Evolutionary conservation across 441 rosid species (phyloP).

Genomic region (Erysimum pusillum): DNA sequence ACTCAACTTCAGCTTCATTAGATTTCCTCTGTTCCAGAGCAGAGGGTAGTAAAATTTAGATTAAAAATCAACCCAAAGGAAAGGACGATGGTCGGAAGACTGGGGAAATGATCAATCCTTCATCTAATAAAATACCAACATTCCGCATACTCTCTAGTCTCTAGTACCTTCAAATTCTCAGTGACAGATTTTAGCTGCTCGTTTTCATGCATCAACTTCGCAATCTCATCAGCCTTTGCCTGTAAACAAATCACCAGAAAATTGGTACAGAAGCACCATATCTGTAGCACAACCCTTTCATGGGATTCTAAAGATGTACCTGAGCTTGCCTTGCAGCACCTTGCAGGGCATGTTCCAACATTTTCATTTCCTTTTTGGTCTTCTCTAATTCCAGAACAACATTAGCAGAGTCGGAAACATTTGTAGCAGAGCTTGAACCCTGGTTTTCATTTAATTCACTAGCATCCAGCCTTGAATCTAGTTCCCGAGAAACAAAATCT

Average conservation of each 20-base stretch:
- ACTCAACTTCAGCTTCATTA: constrained; percentile 91
- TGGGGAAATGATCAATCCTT: constrained; percentile 13
- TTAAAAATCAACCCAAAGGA: constrained; percentile 16
- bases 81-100: constrained; percentile 19
- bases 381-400: constrained; percentile 72
- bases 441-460: constrained; percentile 52
- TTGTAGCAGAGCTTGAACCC: constrained; percentile 57
- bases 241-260: constrained; percentile 46
- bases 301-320: constrained; percentile 60
- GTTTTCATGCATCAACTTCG: constrained; percentile 94
- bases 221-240: constrained; percentile 99
- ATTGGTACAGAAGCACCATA: constrained; percentile 35
- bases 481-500: constrained; percentile 54
- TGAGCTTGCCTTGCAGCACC: constrained; percentile 99
- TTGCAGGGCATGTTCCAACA: constrained; percentile 95
- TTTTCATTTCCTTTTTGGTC: constrained; percentile 84
- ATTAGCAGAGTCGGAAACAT: constrained; percentile 55
- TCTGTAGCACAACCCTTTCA: constrained; percentile 27
- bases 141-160: constrained; percentile 22
- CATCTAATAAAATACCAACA: constrained; percentile 31
- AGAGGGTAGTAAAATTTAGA: constrained; percentile 24
- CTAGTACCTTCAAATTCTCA: constrained; percentile 86
- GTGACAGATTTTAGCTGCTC: constrained; percentile 85
- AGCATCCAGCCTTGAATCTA: constrained; percentile 52
- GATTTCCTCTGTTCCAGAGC: constrained; percentile 83